Percentiles rank a stretch among this genome's conserved stretches.
These are phyloP conservation scores for Syzygium malaccense DNA, from an alignment of 441 rosid genomes.

Conservation along the genomic window DNA sequence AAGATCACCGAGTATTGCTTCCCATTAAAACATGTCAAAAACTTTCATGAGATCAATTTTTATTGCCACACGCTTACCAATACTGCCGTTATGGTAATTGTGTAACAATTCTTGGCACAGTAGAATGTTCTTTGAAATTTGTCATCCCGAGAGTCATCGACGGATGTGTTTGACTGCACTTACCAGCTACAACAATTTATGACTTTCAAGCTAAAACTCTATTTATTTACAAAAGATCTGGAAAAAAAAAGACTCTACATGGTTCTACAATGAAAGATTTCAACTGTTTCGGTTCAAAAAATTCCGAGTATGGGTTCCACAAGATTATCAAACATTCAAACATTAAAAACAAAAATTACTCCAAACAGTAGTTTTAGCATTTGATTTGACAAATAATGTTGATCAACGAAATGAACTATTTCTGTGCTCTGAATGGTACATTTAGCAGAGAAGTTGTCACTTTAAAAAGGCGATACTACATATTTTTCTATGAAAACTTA, in stretches of 20 bases:
- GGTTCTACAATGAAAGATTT: neutral
- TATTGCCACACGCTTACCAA: too few relatives aligned
- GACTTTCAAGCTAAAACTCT: neutral
- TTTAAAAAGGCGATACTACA: neutral
- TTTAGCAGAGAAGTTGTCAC: neutral
- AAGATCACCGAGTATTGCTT: too few relatives aligned
- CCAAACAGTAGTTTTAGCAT: neutral
- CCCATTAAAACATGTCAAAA: too few relatives aligned
- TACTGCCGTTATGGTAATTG: too few relatives aligned
- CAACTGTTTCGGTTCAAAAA: neutral
- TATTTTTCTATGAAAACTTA: neutral
- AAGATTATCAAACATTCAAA: neutral
- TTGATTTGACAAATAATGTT: neutral
- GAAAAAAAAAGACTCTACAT: neutral
- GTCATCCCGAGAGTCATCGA: too few relatives aligned
- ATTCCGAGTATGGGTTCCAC: neutral
- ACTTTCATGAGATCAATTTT: too few relatives aligned
- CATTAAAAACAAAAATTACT: neutral
- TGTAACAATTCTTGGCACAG: too few relatives aligned
- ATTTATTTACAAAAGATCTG: too few relatives aligned
- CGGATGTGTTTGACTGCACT: neutral
- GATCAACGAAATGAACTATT: neutral
- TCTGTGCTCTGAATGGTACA: neutral
- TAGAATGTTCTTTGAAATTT: too few relatives aligned
- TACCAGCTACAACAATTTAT: neutral